Evolutionary conservation across 495 filamentous ascomycete species (phyloP).

Genomic region (Glarea lozoyensis): DNA sequence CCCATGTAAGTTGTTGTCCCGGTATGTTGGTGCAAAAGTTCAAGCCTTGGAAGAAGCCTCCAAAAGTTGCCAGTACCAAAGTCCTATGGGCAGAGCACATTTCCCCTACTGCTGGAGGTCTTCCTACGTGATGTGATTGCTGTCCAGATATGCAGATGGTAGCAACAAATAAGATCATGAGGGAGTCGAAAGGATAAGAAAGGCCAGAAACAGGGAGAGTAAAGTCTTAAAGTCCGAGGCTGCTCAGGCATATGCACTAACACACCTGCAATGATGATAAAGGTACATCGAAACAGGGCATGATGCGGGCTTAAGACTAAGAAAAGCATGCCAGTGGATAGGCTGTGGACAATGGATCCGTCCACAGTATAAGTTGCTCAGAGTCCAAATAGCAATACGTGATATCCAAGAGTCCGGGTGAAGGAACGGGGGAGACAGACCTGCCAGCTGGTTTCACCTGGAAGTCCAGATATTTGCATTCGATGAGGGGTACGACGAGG

Average conservation of each 20-base stretch:
- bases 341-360: conserved; percentile 20
- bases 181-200: conserved; percentile 22
- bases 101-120: conserved; percentile 15
- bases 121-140: conserved; percentile 9
- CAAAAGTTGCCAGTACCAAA: conserved; percentile 15
- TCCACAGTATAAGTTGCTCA: conserved; percentile 20
- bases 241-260: conserved; percentile 25
- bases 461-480: conserved; percentile 96
- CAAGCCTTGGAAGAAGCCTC: conserved; percentile 16
- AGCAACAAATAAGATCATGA: conserved; percentile 21
- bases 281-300: conserved; percentile 14
- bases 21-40: conserved; percentile 20
- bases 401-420: conserved; percentile 33
- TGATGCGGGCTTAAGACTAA: conserved; percentile 28
- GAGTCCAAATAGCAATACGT: conserved; percentile 22
- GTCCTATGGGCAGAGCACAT: conserved; percentile 14
- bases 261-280: conserved; percentile 14
- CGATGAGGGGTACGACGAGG: conserved; percentile 89
- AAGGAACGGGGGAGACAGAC: conserved; percentile 74
- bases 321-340: conserved; percentile 19
- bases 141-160: conserved; percentile 17
- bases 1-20: conserved; percentile 51
- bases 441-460: conserved; percentile 99
- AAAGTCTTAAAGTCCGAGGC: conserved; percentile 22
- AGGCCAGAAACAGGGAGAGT: conserved; percentile 23